Conservation (phyloP, 768 basidiomycete species). For the Lactifluus subvellereus region DNA sequence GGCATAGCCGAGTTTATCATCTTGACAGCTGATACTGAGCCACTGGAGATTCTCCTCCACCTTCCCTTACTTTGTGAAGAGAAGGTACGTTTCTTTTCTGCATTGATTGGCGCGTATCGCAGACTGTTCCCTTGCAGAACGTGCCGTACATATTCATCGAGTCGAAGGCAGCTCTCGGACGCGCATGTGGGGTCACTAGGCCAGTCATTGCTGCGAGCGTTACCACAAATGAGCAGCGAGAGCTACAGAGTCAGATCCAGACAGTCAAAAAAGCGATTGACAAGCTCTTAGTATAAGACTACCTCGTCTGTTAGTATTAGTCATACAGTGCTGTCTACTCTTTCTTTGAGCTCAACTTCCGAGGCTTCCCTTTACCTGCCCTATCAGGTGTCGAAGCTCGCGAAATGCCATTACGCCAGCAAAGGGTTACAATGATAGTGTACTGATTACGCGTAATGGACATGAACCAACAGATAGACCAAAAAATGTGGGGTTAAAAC, state of each 20-base stretch:
- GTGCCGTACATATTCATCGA: slow-evolving; percentile 95
- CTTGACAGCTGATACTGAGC: slow-evolving; percentile 94
- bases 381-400: not conserved
- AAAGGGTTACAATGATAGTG: slow-evolving; percentile 14
- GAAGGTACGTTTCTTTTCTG: slow-evolving; percentile 53
- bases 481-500: slow-evolving; percentile 2
- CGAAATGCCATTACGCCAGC: slow-evolving; percentile 10
- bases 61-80: slow-evolving; percentile 97
- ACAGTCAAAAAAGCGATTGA: slow-evolving; percentile 81
- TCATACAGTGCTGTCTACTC: not conserved
- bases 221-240: slow-evolving; percentile 92
- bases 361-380: not conserved
- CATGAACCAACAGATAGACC: slow-evolving; percentile 15
- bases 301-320: not conserved
- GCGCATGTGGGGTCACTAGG: slow-evolving; percentile 92
- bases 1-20: slow-evolving; percentile 98
- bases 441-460: slow-evolving; percentile 13
- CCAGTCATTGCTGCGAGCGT: slow-evolving; percentile 94
- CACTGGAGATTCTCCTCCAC: slow-evolving; percentile 95
- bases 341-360: not conserved
- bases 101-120: not conserved
- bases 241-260: slow-evolving; percentile 83
- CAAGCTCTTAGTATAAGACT: slow-evolving; percentile 46
- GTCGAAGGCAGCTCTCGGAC: slow-evolving; percentile 90
- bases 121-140: slow-evolving; percentile 50